Conservation (phyloP, 2,329 filamentous ascomycete genomes). For the Cladophialophora chaetospira region DNA sequence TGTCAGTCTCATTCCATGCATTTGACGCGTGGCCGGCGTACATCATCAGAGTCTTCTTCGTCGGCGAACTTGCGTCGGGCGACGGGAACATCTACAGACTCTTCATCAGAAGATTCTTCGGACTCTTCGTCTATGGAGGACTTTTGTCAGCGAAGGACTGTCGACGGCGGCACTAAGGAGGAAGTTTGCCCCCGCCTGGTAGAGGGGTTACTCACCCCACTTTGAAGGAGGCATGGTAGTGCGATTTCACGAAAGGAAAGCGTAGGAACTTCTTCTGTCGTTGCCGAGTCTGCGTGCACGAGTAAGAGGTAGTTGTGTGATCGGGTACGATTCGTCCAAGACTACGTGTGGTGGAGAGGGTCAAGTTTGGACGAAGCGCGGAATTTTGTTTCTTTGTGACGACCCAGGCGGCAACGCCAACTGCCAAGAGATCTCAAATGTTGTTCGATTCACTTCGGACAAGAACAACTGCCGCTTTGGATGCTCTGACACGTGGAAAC, state of each 20-base stretch:
- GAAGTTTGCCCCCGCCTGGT: neutral
- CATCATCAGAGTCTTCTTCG: constrained; percentile 82
- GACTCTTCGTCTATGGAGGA: constrained; percentile 50
- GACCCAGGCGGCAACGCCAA: no score
- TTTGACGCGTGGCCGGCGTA: constrained; percentile 45
- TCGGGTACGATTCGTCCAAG: no score
- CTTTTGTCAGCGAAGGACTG: no score
- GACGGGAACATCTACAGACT: constrained; percentile 39
- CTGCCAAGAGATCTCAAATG: no score
- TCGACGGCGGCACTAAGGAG: neutral
- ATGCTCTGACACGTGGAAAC: no score
- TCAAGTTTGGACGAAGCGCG: no score
- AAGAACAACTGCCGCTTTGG: no score
- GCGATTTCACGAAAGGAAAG: neutral
- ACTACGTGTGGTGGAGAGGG: no score
- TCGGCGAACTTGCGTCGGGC: constrained; percentile 80
- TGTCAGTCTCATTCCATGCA: constrained; percentile 16
- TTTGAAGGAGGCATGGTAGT: constrained; percentile 50
- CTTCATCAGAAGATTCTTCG: constrained; percentile 40
- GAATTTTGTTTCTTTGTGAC: no score
- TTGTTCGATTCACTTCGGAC: no score
- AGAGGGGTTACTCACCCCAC: constrained; percentile 47
- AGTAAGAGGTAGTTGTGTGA: no score
- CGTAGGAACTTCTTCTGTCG: neutral
- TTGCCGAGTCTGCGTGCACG: neutral